Conservation (phyloP, 495 filamentous ascomycete species). For the Pyrenula massariospora region DNA sequence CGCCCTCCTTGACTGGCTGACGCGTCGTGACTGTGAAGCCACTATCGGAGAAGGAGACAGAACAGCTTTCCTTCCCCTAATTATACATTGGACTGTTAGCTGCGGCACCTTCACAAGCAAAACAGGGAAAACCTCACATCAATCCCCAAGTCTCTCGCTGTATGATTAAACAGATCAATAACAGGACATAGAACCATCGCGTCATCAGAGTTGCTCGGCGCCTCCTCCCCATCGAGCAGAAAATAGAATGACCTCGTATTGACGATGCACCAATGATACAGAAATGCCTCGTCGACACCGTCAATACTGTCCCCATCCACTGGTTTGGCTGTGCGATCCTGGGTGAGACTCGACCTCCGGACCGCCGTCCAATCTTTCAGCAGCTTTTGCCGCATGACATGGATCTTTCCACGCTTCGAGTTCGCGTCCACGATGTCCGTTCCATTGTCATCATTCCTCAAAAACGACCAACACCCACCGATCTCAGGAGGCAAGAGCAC, state of each 20-base stretch:
- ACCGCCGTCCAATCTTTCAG: not conserved
- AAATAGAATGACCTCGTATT: slow-evolving; percentile 80
- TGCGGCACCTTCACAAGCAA: too few species aligned
- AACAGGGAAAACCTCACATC: too few species aligned
- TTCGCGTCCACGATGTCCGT: slow-evolving; percentile 7
- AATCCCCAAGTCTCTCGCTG: too few species aligned
- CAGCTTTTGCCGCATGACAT: not conserved
- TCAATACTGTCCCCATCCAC: not conserved
- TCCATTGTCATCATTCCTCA: slow-evolving; percentile 9
- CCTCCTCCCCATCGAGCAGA: slow-evolving; percentile 36
- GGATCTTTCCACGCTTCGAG: not conserved
- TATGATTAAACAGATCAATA: slow-evolving; percentile 82
- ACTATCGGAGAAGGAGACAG: slow-evolving; percentile 2
- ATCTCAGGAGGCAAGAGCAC: slow-evolving; percentile 28
- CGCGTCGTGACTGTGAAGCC: slow-evolving; percentile 6
- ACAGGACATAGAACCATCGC: slow-evolving; percentile 75
- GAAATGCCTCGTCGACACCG: slow-evolving; percentile 29
- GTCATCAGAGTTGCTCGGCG: slow-evolving; percentile 46
- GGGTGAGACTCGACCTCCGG: not conserved
- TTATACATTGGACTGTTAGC: too few species aligned
- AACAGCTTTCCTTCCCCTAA: slow-evolving; percentile 25
- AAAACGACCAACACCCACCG: slow-evolving; percentile 22
- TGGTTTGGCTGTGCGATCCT: not conserved
- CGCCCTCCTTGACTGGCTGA: slow-evolving; percentile 30
- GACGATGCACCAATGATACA: slow-evolving; percentile 68